Evolutionary conservation across 768 basidiomycete genomes (phyloP).

Genomic region (Asterophora lycoperdoides): DNA sequence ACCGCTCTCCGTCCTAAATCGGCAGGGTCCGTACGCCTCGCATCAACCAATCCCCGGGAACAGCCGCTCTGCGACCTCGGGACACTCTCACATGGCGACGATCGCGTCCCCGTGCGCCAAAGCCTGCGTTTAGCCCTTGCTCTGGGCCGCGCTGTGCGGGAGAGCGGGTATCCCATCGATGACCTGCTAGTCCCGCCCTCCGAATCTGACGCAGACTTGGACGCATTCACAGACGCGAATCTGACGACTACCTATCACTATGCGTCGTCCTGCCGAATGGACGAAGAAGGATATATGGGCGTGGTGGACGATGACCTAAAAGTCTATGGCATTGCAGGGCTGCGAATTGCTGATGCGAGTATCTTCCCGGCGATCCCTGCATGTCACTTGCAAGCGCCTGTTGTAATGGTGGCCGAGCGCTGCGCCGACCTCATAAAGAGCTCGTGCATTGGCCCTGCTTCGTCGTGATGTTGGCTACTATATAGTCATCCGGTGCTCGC

Average conservation of each 20-base stretch:
- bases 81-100: slow-evolving; percentile 22
- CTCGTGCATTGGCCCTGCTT: background rate
- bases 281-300: slow-evolving; percentile 15
- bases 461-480: no score
- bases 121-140: slow-evolving; percentile 19
- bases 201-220: slow-evolving; percentile 27
- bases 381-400: slow-evolving; percentile 14
- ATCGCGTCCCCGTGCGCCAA: slow-evolving; percentile 23
- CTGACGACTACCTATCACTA: slow-evolving; percentile 31
- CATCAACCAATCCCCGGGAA: slow-evolving; percentile 26
- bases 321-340: slow-evolving; percentile 18
- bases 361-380: slow-evolving; percentile 17
- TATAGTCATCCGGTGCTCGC: no score
- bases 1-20: slow-evolving; percentile 20
- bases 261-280: slow-evolving; percentile 34
- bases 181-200: slow-evolving; percentile 23
- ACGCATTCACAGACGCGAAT: slow-evolving; percentile 23
- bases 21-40: slow-evolving; percentile 18
- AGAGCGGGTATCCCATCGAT: slow-evolving; percentile 22
- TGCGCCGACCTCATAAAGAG: slow-evolving; percentile 15
- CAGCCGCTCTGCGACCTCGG: slow-evolving; percentile 27
- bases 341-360: slow-evolving; percentile 20
- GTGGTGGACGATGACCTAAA: slow-evolving; percentile 22
- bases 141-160: slow-evolving; percentile 19
- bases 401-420: slow-evolving; percentile 19